Evolutionary conservation across 2,329 filamentous ascomycete species (phyloP).

Genomic region (Talaromyces islandicus): DNA sequence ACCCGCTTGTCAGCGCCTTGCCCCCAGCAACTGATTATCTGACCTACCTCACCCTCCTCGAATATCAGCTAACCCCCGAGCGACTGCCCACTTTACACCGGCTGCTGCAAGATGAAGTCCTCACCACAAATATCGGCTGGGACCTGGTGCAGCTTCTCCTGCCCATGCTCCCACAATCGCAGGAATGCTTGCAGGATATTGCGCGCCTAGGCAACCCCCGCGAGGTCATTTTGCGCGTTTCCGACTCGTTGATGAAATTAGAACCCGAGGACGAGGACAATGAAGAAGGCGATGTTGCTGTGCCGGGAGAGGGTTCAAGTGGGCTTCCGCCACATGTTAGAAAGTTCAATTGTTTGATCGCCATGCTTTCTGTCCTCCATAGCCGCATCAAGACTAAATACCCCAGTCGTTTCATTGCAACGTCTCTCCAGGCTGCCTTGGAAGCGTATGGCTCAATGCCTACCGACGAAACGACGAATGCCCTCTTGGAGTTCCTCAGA

Average conservation of each 20-base stretch:
- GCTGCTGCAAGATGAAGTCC: conserved; percentile 54
- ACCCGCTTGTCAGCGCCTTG: conserved; percentile 52
- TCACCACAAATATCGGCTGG: conserved; percentile 62
- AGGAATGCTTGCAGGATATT: conserved; percentile 56
- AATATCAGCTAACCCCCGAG: conserved; percentile 56
- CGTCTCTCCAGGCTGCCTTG: conserved; percentile 56
- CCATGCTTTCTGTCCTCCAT: conserved; percentile 54
- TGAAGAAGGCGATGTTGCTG: conserved; percentile 17
- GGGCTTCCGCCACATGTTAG: conserved; percentile 22
- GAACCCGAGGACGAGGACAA: conserved; percentile 39
- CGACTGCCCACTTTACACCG: conserved; percentile 53
- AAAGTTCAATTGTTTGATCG: conserved; percentile 38
- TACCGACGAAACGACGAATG: conserved; percentile 51
- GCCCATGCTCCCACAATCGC: conserved; percentile 53
- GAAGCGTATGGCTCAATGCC: conserved; percentile 53
- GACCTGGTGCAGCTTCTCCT: conserved; percentile 58
- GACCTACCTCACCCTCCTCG: conserved; percentile 60
- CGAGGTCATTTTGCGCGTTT: conserved; percentile 59
- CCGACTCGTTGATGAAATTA: conserved; percentile 54
- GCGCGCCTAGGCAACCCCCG: conserved; percentile 57
- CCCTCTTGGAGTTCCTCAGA: conserved; percentile 53
- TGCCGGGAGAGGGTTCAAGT: neutral
- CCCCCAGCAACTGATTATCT: conserved; percentile 59
- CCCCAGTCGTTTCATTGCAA: conserved; percentile 59
- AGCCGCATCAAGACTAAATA: conserved; percentile 58